Evolutionary conservation across 805 yeast genomes (phyloP), one percentile per base, ranked within the genome.

Genomic region (Yamadazyma phyllophila): DNA sequence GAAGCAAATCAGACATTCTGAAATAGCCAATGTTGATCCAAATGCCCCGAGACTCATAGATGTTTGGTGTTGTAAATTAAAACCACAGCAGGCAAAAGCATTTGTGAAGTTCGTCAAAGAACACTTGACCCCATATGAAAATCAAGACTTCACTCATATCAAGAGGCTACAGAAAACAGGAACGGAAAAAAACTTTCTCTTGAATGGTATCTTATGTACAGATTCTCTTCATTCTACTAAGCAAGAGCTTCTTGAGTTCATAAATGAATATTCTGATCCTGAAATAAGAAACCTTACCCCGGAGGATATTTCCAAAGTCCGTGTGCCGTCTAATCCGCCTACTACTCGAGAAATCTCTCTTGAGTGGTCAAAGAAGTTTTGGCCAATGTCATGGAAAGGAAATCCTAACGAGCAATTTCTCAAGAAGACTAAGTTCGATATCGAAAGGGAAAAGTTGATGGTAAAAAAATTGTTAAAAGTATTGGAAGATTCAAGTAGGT

Each of bases 351-450:
- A 83, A n/a, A 62, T 80, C 12, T 76, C 85, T 16, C 47, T 63
- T 1, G 67, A 70, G 35, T 91, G 97, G 97, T 77, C 90, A 2
- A 45, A 62, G 3, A 53, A 67, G 13, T 78, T 76, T 52, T 92
- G 98, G 99, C 98, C 98, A 0, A 66, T 88, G 44, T 74, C 88
- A 33, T 94, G 98, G 98, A 83, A 90, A 54, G 98, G 98, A 0
- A 89, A 91, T 58, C 95, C 96, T 0, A 73, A 82, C 53, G 81
- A 82, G 48, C 94, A 86, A 56, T 77, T 77, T 27, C 63, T 88
- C 33, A 81, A 83, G 26, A 81, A 78, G 7, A 70, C 81, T 16
- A 55, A 55, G 2, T 67, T 82, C 43, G 78, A 86, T 49, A 69
- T 80, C 41, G 66, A 54, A 0, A 59, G 59, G 24, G 81, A 81